Percentiles rank a stretch among this genome's conserved stretches.
Conservation (phyloP, 805 yeast genomes). For the Metschnikowia bowlesiae region DNA sequence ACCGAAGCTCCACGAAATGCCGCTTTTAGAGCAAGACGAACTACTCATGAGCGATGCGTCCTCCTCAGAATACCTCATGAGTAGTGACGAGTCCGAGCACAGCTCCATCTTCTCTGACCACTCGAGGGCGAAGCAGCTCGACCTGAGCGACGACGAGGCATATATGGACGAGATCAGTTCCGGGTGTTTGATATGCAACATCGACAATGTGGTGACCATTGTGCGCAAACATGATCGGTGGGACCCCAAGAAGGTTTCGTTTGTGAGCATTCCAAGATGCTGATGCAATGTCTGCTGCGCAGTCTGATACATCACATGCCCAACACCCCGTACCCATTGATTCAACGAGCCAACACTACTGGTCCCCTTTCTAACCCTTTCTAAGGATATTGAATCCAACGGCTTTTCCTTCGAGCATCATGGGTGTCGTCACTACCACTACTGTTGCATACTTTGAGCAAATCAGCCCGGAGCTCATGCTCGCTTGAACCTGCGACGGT, state of each 20-base stretch:
- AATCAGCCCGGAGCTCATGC: neutral
- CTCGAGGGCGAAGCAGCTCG: neutral
- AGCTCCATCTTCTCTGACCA: slow-evolving; percentile 12
- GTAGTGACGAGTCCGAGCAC: slow-evolving; percentile 6
- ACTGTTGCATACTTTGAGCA: too few species aligned
- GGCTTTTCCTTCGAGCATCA: too few species aligned
- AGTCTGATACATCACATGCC: too few species aligned
- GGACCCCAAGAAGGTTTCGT: slow-evolving; percentile 11
- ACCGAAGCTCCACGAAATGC: neutral
- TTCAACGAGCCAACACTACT: too few species aligned
- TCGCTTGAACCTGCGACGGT: neutral
- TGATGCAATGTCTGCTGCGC: neutral
- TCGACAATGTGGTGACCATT: slow-evolving; percentile 25
- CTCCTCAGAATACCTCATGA: slow-evolving; percentile 8
- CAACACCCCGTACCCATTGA: too few species aligned
- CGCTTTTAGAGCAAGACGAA: neutral
- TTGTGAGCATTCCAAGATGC: neutral
- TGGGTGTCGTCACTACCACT: too few species aligned
- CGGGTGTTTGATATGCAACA: slow-evolving; percentile 18
- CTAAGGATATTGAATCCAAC: too few species aligned
- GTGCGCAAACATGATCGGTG: slow-evolving; percentile 16
- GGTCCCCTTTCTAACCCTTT: too few species aligned
- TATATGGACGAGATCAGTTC: slow-evolving; percentile 18
- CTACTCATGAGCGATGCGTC: slow-evolving; percentile 4
- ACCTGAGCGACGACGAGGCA: slow-evolving; percentile 7